A percentile compares a stretch with the other conserved stretches of the same genome.
Evolutionary conservation across 108 stramenopile genomes (phyloP).

Genomic region (Seminavis robusta): DNA sequence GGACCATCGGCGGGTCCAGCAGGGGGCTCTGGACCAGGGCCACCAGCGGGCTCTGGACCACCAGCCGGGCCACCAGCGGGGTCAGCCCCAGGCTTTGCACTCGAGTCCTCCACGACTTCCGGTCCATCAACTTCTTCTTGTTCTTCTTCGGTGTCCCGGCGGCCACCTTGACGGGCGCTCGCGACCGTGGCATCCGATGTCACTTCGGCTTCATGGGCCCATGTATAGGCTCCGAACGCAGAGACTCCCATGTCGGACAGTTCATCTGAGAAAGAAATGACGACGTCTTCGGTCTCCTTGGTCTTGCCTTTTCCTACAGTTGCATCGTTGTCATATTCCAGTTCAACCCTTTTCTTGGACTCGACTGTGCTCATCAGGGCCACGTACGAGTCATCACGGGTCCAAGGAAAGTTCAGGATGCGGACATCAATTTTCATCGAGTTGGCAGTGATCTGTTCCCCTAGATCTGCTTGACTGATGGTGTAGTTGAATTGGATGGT

Average conservation of each 20-base stretch:
- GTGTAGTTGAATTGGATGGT: conserved; percentile 12
- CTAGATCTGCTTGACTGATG: conserved; percentile 8
- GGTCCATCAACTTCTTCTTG: no score
- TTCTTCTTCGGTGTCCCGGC: no score
- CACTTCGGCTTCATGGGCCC: conserved; percentile 11
- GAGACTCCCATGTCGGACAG: background rate
- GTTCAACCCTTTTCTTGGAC: conserved; percentile 1
- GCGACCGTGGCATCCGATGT: background rate
- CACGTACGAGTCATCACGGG: conserved; percentile 6
- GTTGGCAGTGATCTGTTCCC: conserved; percentile 14
- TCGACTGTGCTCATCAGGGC: conserved; percentile 12
- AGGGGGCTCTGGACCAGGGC: background rate
- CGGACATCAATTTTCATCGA: conserved; percentile 35
- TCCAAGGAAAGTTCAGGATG: conserved; percentile 24
- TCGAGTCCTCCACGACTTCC: no score
- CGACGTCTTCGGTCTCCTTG: background rate
- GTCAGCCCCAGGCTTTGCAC: no score
- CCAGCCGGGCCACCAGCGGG: no score
- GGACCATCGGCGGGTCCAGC: no score
- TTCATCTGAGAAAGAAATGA: background rate
- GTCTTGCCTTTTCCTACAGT: background rate
- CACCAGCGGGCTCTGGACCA: no score
- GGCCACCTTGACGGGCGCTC: no score
- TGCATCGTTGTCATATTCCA: conserved; percentile 8
- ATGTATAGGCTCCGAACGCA: conserved; percentile 24